Conservation (phyloP, 1,139 yeast genomes). For the Candida frijolesensis region DNA sequence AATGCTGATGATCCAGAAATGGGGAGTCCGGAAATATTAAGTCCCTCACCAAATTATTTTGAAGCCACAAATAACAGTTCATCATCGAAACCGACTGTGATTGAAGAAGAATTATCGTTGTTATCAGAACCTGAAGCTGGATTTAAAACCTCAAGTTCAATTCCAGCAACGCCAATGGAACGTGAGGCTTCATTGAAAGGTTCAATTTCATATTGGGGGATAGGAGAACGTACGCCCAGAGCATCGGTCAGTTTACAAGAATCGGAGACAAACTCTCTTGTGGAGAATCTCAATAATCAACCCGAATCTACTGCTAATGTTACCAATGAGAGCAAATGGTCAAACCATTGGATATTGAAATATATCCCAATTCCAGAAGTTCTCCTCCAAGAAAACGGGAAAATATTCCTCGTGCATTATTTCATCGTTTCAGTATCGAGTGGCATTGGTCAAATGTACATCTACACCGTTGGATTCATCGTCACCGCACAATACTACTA, state of each 20-base stretch:
- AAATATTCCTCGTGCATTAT: constrained; percentile 35
- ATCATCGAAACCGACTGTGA: not conserved
- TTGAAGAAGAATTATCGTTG: constrained; percentile 4
- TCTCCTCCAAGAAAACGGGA: constrained; percentile 15
- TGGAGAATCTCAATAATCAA: constrained; percentile 5
- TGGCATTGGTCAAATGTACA: constrained; percentile 48
- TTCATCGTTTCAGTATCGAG: constrained; percentile 36
- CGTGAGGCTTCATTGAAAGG: constrained; percentile 28
- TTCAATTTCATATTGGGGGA: constrained; percentile 43
- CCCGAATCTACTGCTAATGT: constrained; percentile 2
- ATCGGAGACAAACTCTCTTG: constrained; percentile 12
- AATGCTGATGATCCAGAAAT: constrained; percentile 15
- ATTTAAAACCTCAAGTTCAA: not conserved
- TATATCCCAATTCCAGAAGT: constrained; percentile 3
- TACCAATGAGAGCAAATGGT: not conserved
- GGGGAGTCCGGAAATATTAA: constrained; percentile 8
- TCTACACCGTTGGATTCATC: constrained; percentile 47
- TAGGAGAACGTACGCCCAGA: constrained; percentile 26
- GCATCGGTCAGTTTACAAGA: constrained; percentile 21
- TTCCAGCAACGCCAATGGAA: constrained; percentile 9
- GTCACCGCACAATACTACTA: constrained; percentile 43
- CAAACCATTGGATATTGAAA: not conserved
- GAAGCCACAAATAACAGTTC: constrained; percentile 1
- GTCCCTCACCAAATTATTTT: constrained; percentile 4
- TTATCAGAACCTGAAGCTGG: not conserved